These are phyloP conservation scores for Talaromyces sp. DNA, from an alignment of 2,329 filamentous ascomycete genomes.

Conservation along the genomic window DNA sequence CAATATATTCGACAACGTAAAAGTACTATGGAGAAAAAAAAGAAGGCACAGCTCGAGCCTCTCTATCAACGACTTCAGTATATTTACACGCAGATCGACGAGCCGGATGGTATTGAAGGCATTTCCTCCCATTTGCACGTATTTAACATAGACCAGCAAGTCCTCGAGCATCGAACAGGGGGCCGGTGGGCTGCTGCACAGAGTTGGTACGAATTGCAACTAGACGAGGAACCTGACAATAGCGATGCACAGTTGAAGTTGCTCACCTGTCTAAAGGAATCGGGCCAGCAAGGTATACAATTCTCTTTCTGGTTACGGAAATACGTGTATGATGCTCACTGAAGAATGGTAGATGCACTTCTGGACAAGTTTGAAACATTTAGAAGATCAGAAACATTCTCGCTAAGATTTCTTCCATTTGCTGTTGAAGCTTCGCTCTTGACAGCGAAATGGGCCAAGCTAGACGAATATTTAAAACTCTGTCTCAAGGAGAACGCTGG, in stretches of 20 bases:
- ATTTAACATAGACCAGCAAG: conserved; percentile 88
- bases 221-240: conserved; percentile 74
- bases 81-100: conserved; percentile 96
- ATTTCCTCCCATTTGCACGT: conserved; percentile 83
- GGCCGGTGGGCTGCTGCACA: conserved; percentile 92
- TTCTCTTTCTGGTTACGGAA: conserved; percentile 5
- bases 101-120: conserved; percentile 92
- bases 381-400: conserved; percentile 45
- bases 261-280: conserved; percentile 83
- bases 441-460: conserved; percentile 72
- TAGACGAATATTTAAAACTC: conserved; percentile 61
- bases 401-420: conserved; percentile 69
- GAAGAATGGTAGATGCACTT: conserved; percentile 60
- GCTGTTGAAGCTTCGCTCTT: conserved; percentile 91
- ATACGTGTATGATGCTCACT: not conserved
- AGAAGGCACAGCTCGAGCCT: conserved; percentile 52
- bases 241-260: conserved; percentile 75
- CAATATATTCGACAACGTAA: conserved; percentile 69
- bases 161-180: conserved; percentile 86
- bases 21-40: conserved; percentile 27
- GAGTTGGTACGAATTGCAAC: conserved; percentile 92
- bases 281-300: conserved; percentile 81
- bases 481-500: conserved; percentile 36
- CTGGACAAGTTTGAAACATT: conserved; percentile 83
- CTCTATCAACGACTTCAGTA: conserved; percentile 78